A percentile compares a stretch with the other conserved stretches of the same genome.
Evolutionary conservation across 148 eudicot genomes (phyloP).

Genomic region (Chenopodium berlandieri): DNA sequence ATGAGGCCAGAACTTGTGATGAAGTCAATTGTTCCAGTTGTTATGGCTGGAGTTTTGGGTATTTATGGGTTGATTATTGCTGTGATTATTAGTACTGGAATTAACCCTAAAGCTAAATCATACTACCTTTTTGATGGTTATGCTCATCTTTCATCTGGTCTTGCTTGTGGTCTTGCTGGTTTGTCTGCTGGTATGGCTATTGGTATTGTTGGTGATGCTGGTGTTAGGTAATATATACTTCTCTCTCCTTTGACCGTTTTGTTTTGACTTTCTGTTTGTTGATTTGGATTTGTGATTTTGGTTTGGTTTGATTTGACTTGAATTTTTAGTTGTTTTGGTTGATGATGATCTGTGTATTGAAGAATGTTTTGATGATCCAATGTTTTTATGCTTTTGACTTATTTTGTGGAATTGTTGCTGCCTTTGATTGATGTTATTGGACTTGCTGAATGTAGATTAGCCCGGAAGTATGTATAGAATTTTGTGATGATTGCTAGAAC

Average conservation of each 20-base stretch:
- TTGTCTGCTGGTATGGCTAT: slow-evolving; percentile 66
- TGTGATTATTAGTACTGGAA: slow-evolving; percentile 59
- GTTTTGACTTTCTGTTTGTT: neutral
- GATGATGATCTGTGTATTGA: neutral
- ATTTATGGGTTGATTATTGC: slow-evolving; percentile 67
- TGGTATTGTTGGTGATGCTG: slow-evolving; percentile 64
- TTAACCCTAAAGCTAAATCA: slow-evolving; percentile 57
- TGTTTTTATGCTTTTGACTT: neutral
- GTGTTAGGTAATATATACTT: slow-evolving; percentile 42
- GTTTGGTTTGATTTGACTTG: neutral
- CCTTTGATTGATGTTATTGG: neutral
- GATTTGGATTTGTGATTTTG: neutral
- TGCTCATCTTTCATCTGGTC: slow-evolving; percentile 59
- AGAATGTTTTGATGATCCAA: neutral
- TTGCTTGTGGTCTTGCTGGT: slow-evolving; percentile 63
- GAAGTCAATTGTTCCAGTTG: slow-evolving; percentile 68
- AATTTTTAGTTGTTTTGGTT: neutral
- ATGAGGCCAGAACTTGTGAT: slow-evolving; percentile 65
- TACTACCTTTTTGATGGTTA: slow-evolving; percentile 62
- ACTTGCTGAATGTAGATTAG: neutral
- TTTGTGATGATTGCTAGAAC: neutral
- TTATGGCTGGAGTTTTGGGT: slow-evolving; percentile 75
- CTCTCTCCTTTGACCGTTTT: neutral
- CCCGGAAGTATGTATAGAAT: neutral
- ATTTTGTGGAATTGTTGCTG: neutral